Evolutionary conservation across 306 rosid species (phyloP).

Genomic region (Argentina anserina): DNA sequence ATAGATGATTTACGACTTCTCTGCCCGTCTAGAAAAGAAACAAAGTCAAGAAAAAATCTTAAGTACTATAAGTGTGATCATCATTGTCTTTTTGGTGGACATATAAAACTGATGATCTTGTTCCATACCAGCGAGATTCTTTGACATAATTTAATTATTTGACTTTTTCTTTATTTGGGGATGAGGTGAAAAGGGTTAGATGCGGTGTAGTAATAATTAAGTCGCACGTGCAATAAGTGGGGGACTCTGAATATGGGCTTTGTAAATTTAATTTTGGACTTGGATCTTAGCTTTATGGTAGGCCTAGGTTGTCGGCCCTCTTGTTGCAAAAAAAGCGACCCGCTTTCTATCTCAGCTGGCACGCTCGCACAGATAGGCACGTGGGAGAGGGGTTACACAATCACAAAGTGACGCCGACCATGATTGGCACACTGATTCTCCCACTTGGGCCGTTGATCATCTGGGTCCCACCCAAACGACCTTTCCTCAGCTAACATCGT

Average conservation of each 20-base stretch:
- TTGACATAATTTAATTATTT: constrained; percentile 21
- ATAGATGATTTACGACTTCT: too few relatives aligned
- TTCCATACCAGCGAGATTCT: neutral
- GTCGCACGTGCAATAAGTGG: constrained; percentile 71
- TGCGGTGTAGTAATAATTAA: constrained; percentile 60
- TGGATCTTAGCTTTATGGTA: constrained; percentile 49
- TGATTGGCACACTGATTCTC: constrained; percentile 41
- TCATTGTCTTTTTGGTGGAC: neutral
- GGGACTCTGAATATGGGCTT: neutral
- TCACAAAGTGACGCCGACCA: constrained; percentile 36
- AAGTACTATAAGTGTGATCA: neutral
- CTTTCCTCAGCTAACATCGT: constrained; percentile 22
- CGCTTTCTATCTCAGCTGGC: constrained; percentile 42
- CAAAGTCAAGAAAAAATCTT: neutral
- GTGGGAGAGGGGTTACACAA: constrained; percentile 54
- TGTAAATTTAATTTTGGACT: constrained; percentile 5
- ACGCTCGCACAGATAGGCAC: constrained; percentile 64
- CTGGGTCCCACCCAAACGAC: constrained; percentile 24
- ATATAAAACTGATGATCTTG: neutral
- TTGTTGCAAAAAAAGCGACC: constrained; percentile 39
- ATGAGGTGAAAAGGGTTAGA: constrained; percentile 20
- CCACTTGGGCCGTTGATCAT: constrained; percentile 27
- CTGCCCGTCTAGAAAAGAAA: too few relatives aligned
- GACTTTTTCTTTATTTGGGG: constrained; percentile 21
- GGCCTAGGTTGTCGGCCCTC: constrained; percentile 58